Conservation (phyloP, 306 rosid genomes). For the Acacia crassicarpa region DNA sequence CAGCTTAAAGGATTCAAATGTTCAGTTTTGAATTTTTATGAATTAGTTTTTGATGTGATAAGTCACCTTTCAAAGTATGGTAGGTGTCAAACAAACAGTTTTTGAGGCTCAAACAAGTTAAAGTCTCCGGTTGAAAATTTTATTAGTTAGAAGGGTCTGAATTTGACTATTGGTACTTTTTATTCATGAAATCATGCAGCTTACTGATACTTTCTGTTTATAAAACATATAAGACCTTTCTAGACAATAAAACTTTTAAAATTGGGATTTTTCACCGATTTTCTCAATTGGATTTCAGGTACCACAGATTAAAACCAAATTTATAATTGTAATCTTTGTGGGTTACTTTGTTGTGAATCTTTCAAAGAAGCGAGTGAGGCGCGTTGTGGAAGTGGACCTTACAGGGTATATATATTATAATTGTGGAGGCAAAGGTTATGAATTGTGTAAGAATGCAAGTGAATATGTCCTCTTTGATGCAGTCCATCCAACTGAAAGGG, state of each 20-base stretch:
- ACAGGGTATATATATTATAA: not conserved
- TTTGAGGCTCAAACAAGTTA: not conserved
- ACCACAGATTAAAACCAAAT: too few relatives aligned
- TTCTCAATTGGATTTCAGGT: too few relatives aligned
- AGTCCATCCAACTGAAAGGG: not conserved
- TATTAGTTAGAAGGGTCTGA: too few relatives aligned
- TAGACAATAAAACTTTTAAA: too few relatives aligned
- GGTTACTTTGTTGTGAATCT: slow-evolving; percentile 7
- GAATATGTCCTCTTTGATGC: not conserved
- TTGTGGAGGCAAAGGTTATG: not conserved
- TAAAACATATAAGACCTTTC: too few relatives aligned
- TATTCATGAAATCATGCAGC: too few relatives aligned
- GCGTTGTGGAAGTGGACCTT: not conserved
- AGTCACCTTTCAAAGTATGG: slow-evolving; percentile 56
- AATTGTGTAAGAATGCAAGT: not conserved
- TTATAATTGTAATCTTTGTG: not conserved
- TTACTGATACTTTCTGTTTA: too few relatives aligned
- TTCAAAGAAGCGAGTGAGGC: slow-evolving; percentile 30
- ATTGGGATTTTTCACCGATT: too few relatives aligned
- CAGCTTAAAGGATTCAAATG: slow-evolving; percentile 51
- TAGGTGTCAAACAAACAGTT: slow-evolving; percentile 22
- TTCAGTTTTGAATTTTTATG: slow-evolving; percentile 35
- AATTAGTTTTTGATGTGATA: not conserved
- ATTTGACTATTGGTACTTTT: too few relatives aligned
- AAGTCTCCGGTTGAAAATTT: too few relatives aligned